Evolutionary conservation across 177 flowering plant genomes (phyloP).

Genomic region (Vitis hybrid): DNA sequence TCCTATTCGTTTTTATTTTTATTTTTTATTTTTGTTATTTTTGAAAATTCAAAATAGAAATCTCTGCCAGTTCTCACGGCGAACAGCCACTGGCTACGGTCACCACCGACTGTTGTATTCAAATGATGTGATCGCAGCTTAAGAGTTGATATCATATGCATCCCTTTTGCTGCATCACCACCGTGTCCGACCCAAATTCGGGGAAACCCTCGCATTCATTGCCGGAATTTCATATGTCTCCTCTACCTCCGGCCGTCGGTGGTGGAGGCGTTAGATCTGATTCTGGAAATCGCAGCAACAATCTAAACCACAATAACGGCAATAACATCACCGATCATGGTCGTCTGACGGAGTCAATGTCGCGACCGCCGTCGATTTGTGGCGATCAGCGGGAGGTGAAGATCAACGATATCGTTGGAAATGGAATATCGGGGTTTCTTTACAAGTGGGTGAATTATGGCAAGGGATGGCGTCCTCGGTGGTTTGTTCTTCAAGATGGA

Average conservation of each 20-base stretch:
- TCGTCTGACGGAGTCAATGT: conserved; percentile 17
- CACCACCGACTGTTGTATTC: background rate
- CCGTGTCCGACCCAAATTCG: conserved; percentile 35
- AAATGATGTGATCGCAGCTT: background rate
- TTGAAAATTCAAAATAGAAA: background rate
- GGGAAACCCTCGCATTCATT: conserved; percentile 20
- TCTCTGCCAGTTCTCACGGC: conserved; percentile 1
- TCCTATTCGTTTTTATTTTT: too few species aligned
- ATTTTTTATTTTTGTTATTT: too few species aligned
- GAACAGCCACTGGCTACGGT: background rate
- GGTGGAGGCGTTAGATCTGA: conserved; percentile 27
- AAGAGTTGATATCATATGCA: conserved; percentile 30
- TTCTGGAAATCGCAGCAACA: conserved; percentile 6
- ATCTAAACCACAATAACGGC: background rate
- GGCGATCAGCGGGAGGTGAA: conserved; percentile 47
- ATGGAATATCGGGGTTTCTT: conserved; percentile 70
- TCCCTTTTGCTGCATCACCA: conserved; percentile 58
- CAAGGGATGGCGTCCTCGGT: conserved; percentile 88
- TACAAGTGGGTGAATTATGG: conserved; percentile 98
- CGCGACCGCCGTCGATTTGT: conserved; percentile 11
- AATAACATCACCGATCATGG: conserved; percentile 17
- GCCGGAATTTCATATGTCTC: conserved; percentile 21
- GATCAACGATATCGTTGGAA: conserved; percentile 75
- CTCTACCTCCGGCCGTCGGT: conserved; percentile 15
- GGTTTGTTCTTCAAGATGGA: conserved; percentile 90